These are phyloP conservation scores for Termitomyces sp. DNA, from an alignment of 768 basidiomycete species.

Conservation along the genomic window DNA sequence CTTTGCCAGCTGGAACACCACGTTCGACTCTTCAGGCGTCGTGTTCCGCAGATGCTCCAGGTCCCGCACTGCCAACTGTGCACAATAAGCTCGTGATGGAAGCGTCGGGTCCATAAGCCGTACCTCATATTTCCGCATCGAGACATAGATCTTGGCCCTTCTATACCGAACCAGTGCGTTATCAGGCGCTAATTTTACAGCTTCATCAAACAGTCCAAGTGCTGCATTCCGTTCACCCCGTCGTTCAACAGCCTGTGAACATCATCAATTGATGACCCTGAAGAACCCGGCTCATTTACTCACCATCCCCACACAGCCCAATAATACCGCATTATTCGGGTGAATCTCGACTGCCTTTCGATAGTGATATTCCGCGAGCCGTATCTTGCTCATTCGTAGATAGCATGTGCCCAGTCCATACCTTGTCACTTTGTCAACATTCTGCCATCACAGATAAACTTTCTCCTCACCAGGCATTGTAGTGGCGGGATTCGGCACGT, in stretches of 20 bases:
- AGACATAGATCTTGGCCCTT: constrained; percentile 85
- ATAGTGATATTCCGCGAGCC: constrained; percentile 95
- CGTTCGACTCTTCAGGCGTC: constrained; percentile 94
- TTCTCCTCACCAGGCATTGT: constrained; percentile 88
- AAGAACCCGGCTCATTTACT: constrained; percentile 27
- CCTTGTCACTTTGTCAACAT: constrained; percentile 41
- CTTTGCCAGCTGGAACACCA: constrained; percentile 93
- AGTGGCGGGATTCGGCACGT: constrained; percentile 87
- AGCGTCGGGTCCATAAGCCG: constrained; percentile 21
- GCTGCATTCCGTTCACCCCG: constrained; percentile 74
- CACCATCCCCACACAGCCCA: constrained; percentile 96
- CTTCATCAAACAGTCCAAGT: constrained; percentile 74
- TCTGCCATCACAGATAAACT: constrained; percentile 13
- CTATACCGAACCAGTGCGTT: constrained; percentile 94
- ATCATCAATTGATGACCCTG: constrained; percentile 13
- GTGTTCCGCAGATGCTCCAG: constrained; percentile 73
- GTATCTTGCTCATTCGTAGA: constrained; percentile 87
- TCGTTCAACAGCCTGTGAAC: constrained; percentile 77
- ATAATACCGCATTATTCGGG: constrained; percentile 89
- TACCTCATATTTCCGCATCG: constrained; percentile 79
- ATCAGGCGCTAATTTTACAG: constrained; percentile 72
- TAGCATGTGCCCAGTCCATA: constrained; percentile 99
- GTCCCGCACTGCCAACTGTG: constrained; percentile 72
- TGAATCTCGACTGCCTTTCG: constrained; percentile 89
- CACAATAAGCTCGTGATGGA: constrained; percentile 8